phyloP scores from a whole-genome alignment of 2,329 filamentous ascomycete genomes.

The Apiospora rasikravindrae region DNA sequence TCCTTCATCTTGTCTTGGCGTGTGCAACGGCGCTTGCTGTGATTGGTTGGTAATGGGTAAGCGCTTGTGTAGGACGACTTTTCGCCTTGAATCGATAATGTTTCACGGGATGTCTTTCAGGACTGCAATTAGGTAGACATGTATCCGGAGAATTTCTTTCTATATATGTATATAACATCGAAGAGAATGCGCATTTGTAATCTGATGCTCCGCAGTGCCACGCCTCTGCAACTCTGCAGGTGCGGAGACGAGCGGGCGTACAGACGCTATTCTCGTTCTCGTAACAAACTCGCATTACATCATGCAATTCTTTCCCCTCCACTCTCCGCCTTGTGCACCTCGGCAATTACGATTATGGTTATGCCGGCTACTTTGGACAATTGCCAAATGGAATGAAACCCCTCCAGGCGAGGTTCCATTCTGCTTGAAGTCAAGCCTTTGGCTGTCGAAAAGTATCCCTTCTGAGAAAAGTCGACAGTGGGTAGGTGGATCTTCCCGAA shows the following conservation, averaged over 20 bases:
- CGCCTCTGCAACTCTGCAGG: not conserved
- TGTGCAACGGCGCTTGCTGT: not conserved
- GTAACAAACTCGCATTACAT: not conserved
- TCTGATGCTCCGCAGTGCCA: not conserved
- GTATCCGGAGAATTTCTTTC: not conserved
- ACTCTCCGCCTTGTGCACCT: not conserved
- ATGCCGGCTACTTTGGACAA: too few species aligned
- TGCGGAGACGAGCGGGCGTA: constrained; percentile 4
- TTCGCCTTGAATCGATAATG: not conserved
- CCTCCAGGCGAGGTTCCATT: too few species aligned
- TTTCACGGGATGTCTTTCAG: not conserved
- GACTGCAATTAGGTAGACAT: not conserved
- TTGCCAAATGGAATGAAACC: not conserved
- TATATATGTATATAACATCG: not conserved
- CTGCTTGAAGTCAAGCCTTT: too few species aligned
- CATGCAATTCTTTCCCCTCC: not conserved
- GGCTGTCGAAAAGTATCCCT: not conserved
- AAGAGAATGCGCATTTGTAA: constrained; percentile 3
- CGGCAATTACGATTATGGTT: too few species aligned
- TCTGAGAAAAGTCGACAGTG: not conserved
- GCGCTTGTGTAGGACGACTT: not conserved
- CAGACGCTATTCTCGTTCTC: not conserved
- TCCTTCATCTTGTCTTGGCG: constrained; percentile 1
- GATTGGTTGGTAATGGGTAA: not conserved
- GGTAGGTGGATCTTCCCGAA: not conserved